phyloP scores from a whole-genome alignment of 1,139 yeast genomes.

The Scheffersomyces parashehatae region DNA sequence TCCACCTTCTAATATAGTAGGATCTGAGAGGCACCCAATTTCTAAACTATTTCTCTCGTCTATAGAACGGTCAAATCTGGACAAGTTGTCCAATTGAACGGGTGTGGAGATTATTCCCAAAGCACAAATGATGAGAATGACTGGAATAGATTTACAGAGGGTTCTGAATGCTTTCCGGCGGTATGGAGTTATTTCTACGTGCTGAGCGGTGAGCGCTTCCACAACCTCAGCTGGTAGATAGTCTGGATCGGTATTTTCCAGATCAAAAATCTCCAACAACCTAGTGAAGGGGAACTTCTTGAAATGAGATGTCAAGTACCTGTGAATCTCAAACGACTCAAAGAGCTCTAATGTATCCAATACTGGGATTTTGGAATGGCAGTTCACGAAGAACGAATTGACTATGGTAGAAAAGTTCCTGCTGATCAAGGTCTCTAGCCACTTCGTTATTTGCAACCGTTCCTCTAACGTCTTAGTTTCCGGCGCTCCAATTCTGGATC shows the following conservation, averaged over 20 bases:
- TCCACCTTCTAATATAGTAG: conserved; percentile 8
- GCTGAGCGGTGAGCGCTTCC: conserved; percentile 12
- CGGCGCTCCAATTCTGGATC: conserved; percentile 7
- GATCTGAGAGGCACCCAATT: conserved; percentile 19
- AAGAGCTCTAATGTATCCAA: conserved; percentile 31
- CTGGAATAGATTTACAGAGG: conserved; percentile 29
- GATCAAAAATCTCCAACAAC: conserved; percentile 22
- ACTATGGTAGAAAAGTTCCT: conserved; percentile 21
- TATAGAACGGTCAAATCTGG: conserved; percentile 26
- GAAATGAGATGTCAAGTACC: conserved; percentile 20
- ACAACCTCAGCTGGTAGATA: conserved; percentile 14
- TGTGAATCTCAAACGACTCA: conserved; percentile 32
- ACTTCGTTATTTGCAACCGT: conserved; percentile 14
- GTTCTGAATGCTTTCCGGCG: conserved; percentile 22
- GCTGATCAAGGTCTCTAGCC: conserved; percentile 22
- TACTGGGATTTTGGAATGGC: conserved; percentile 38
- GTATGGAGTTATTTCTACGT: conserved; percentile 18
- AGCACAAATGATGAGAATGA: conserved; percentile 33
- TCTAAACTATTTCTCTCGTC: conserved; percentile 28
- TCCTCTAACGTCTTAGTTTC: conserved; percentile 12
- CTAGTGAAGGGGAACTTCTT: conserved; percentile 22
- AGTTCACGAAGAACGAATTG: conserved; percentile 36
- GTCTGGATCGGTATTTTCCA: conserved; percentile 7
- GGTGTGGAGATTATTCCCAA: conserved; percentile 35
- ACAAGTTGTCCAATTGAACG: conserved; percentile 35